Conservation (phyloP, 257 asterid genomes). For the Buddleja alternifolia region DNA sequence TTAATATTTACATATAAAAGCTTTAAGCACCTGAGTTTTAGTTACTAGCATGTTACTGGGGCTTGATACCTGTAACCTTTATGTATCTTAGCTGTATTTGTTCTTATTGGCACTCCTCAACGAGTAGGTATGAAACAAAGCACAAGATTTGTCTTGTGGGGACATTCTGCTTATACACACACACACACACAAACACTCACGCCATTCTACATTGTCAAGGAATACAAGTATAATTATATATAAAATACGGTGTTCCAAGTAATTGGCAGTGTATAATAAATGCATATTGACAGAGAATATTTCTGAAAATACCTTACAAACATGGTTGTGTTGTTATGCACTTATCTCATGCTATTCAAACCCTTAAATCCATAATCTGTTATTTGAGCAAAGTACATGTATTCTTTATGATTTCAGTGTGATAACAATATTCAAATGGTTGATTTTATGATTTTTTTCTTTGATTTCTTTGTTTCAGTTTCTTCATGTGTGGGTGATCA, state of each 20-base stretch:
- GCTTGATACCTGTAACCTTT: slow-evolving; percentile 1
- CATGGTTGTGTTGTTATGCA: not conserved
- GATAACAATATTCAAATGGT: not conserved
- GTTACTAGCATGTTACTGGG: not conserved
- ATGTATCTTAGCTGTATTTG: not conserved
- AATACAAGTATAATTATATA: not conserved
- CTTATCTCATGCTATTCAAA: not conserved
- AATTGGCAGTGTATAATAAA: not conserved
- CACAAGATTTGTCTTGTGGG: not conserved
- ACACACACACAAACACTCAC: too few relatives aligned
- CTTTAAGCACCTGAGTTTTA: not conserved
- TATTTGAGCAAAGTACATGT: slow-evolving; percentile 1
- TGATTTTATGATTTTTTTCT: not conserved
- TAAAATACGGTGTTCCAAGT: not conserved
- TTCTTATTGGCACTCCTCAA: not conserved
- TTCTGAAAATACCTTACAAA: not conserved
- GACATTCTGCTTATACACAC: too few relatives aligned
- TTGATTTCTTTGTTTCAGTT: slow-evolving; percentile 41
- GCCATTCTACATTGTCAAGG: not conserved
- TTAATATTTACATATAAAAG: not conserved
- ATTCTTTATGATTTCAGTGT: slow-evolving; percentile 12
- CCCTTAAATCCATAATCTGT: slow-evolving; percentile 7
- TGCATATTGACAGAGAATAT: not conserved
- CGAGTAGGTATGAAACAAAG: not conserved
- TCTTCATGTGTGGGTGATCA: slow-evolving; percentile 61